These are phyloP conservation scores for Gaultheria prostrata DNA, from an alignment of 148 eudicot species.

Conservation along the genomic window DNA sequence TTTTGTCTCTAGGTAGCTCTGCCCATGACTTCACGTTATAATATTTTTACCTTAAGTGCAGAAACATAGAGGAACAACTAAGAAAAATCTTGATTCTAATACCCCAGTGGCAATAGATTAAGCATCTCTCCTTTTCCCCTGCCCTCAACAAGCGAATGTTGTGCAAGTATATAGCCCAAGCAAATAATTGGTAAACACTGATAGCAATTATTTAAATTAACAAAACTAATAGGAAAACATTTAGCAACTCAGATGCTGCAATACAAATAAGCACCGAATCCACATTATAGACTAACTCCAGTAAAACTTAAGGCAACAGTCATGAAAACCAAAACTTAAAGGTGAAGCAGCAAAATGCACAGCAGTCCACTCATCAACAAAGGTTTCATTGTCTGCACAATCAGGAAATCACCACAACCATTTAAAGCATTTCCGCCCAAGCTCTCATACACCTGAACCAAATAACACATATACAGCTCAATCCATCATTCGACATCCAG, in stretches of 20 bases:
- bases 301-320: slow-evolving; percentile 28
- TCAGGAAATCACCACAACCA: slow-evolving; percentile 95
- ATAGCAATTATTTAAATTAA: not conserved
- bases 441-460: slow-evolving; percentile 93
- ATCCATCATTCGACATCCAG: slow-evolving; percentile 52
- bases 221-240: not conserved
- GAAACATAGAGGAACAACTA: not conserved
- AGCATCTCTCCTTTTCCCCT: not conserved
- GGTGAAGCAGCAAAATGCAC: slow-evolving; percentile 70
- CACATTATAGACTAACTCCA: slow-evolving; percentile 17
- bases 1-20: too few species aligned
- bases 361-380: slow-evolving; percentile 86
- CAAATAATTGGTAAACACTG: not conserved
- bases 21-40: not conserved
- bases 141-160: not conserved
- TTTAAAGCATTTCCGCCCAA: slow-evolving; percentile 86
- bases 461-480: slow-evolving; percentile 62
- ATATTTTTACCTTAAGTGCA: not conserved
- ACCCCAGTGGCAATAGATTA: not conserved
- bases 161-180: not conserved
- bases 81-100: not conserved
- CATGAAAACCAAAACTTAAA: slow-evolving; percentile 39
- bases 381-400: slow-evolving; percentile 75
- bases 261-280: slow-evolving; percentile 21
- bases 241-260: slow-evolving; percentile 2